Conservation (phyloP, 768 basidiomycete genomes). For the Podaxis sp. region DNA sequence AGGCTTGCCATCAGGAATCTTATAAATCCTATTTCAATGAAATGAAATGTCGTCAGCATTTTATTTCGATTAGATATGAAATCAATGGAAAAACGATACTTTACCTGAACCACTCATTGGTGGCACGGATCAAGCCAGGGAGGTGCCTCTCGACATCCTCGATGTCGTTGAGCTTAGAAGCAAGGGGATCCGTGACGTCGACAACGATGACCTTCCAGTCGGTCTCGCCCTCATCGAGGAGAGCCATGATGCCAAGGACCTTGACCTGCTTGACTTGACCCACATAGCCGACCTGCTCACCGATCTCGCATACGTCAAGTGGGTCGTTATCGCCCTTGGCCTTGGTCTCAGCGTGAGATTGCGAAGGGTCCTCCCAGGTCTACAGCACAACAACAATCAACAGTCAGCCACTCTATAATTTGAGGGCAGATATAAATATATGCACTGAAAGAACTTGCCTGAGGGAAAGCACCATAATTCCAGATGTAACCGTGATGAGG, state of each 20-base stretch:
- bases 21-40: constrained; percentile 68
- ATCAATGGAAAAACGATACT: background rate
- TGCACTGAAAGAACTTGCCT: constrained; percentile 46
- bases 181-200: constrained; percentile 92
- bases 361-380: constrained; percentile 97
- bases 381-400: constrained; percentile 24
- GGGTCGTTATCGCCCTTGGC: constrained; percentile 99
- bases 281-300: constrained; percentile 94
- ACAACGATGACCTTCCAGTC: constrained; percentile 99
- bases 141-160: constrained; percentile 99
- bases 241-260: constrained; percentile 99
- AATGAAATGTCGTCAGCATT: constrained; percentile 7
- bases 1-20: constrained; percentile 92
- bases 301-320: constrained; percentile 99
- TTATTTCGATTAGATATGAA: background rate
- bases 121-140: constrained; percentile 93
- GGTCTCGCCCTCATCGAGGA: constrained; percentile 98
- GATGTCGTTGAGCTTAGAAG: constrained; percentile 94
- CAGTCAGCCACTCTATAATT: background rate
- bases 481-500: constrained; percentile 99
- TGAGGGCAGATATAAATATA: background rate
- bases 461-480: constrained; percentile 99
- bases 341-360: constrained; percentile 92
- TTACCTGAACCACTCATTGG: constrained; percentile 98
- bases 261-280: constrained; percentile 99